A percentile compares a stretch with the other conserved stretches of the same genome.
phyloP scores from a whole-genome alignment of 148 eudicot species.

The Selenicereus undatus region DNA sequence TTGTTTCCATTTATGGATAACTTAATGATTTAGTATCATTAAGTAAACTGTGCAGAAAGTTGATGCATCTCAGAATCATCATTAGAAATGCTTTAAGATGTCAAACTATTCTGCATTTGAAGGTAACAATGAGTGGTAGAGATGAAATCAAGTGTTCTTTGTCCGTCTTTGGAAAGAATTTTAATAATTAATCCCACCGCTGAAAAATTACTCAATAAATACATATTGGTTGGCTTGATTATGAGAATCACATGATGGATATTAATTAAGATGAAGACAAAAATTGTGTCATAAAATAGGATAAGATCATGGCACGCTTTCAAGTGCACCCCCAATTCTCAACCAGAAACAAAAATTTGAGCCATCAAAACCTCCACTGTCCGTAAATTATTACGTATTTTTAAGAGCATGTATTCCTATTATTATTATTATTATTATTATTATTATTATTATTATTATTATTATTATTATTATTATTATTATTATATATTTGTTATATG shows the following conservation, averaged over 20 bases:
- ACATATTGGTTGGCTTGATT: not conserved
- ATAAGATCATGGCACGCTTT: constrained; percentile 34
- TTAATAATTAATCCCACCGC: constrained; percentile 5
- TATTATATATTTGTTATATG: no score
- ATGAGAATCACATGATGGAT: constrained; percentile 5
- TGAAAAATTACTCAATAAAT: not conserved
- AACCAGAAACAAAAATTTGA: constrained; percentile 2
- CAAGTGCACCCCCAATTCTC: constrained; percentile 23
- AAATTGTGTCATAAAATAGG: constrained; percentile 4
- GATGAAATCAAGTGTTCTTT: not conserved
- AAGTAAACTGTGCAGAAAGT: not conserved
- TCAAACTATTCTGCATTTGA: no score
- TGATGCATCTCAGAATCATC: not conserved
- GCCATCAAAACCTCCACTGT: not conserved
- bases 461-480: no score
- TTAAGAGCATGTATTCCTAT: no score
- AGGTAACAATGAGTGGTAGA: no score
- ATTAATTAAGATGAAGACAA: constrained; percentile 26
- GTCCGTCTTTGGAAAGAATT: not conserved
- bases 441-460: no score
- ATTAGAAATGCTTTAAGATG: not conserved
- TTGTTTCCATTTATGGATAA: not conserved
- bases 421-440: no score
- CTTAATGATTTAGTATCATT: not conserved
- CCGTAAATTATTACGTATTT: not conserved